phyloP scores from a whole-genome alignment of 208 protist species.

The Acanthamoeba castellanii region DNA sequence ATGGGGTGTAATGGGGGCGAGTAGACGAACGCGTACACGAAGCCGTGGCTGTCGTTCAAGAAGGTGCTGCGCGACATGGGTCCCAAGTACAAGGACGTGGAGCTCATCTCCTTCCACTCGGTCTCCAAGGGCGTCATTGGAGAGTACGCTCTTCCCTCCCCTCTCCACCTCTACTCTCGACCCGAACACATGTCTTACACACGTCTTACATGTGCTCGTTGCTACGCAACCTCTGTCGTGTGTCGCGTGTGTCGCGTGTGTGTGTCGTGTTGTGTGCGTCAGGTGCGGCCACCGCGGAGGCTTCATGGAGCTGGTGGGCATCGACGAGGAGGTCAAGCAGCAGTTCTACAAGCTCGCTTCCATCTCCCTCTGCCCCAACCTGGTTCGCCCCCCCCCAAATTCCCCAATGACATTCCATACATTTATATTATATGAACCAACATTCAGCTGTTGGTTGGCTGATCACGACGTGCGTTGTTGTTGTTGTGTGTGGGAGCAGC shows the following conservation, averaged over 20 bases:
- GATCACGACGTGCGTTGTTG: no score
- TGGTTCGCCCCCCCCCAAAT: no score
- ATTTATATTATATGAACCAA: no score
- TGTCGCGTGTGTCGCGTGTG: no score
- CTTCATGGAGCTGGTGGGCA: conserved; percentile 95
- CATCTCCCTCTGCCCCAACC: conserved; percentile 97
- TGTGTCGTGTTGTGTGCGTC: no score
- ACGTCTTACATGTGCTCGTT: neutral
- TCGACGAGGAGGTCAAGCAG: conserved; percentile 85
- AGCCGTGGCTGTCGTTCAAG: conserved; percentile 94
- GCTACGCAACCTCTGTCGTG: no score
- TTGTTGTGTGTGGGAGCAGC: no score
- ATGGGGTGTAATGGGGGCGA: no score
- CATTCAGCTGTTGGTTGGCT: no score
- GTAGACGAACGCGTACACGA: conserved; percentile 69
- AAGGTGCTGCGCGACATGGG: conserved; percentile 90
- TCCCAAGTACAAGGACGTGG: neutral
- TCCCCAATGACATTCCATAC: no score
- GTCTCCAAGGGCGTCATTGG: conserved; percentile 98
- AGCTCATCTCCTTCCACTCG: conserved; percentile 98
- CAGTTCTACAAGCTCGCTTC: conserved; percentile 97
- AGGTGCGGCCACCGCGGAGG: conserved; percentile 98
- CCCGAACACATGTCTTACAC: neutral
- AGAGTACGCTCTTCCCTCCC: conserved; percentile 91
- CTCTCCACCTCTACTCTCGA: no score